These are phyloP conservation scores for Ambrosiella cleistominuta DNA, from an alignment of 2,329 filamentous ascomycete genomes.

Conservation along the genomic window DNA sequence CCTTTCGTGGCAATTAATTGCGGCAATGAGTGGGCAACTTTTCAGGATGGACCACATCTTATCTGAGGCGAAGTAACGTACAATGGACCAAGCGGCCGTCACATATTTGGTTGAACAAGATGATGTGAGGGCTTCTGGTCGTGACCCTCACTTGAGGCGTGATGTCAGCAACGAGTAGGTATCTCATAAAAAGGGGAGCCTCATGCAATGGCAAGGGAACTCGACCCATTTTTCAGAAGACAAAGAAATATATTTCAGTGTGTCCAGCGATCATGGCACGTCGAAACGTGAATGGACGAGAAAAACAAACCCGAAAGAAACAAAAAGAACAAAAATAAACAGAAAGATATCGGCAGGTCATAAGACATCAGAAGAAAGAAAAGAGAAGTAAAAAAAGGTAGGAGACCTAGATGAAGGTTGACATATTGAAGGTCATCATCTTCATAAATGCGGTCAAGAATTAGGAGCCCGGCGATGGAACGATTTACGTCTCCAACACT, in stretches of 20 bases:
- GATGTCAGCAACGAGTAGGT: background rate
- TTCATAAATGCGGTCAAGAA: background rate
- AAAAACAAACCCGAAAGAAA: background rate
- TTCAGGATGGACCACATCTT: conserved; percentile 17
- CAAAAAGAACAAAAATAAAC: background rate
- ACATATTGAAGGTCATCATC: background rate
- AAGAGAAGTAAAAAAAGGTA: background rate
- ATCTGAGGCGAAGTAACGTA: background rate
- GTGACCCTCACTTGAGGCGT: conserved; percentile 1
- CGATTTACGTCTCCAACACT: conserved; percentile 31
- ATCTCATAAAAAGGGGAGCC: background rate
- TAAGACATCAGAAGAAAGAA: background rate
- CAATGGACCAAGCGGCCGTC: background rate
- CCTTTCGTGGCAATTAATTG: conserved; percentile 13
- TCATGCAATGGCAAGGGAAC: background rate
- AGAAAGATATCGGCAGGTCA: background rate
- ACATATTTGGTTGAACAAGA: background rate
- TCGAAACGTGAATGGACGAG: background rate
- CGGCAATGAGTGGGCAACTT: conserved; percentile 15
- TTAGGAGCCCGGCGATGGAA: conserved; percentile 17
- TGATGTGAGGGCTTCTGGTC: background rate
- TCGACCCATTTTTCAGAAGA: background rate
- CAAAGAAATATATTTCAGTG: background rate
- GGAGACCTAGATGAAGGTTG: background rate
- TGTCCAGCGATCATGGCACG: background rate